These are phyloP conservation scores for Gossypium longicalyx DNA, from an alignment of 345 rosid species.

Conservation along the genomic window DNA sequence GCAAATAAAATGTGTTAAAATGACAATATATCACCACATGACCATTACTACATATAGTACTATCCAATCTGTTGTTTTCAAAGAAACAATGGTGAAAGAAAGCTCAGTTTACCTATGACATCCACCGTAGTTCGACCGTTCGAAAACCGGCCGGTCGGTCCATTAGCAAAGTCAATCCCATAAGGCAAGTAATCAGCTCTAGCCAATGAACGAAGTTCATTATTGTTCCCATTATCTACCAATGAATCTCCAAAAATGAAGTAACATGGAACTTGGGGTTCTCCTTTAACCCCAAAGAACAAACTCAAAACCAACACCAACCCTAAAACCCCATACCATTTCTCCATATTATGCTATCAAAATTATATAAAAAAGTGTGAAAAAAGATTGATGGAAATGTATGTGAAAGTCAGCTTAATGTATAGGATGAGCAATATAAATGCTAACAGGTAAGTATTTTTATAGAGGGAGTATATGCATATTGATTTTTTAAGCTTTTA, in stretches of 20 bases:
- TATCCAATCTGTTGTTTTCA: conserved; percentile 3
- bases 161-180: conserved; percentile 65
- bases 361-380: background rate
- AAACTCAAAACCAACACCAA: conserved; percentile 17
- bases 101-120: conserved; percentile 45
- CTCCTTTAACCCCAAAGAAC: conserved; percentile 27
- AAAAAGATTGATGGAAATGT: background rate
- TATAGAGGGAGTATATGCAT: conserved; percentile 4
- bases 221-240: conserved; percentile 93
- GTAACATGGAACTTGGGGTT: conserved; percentile 72
- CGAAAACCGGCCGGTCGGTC: conserved; percentile 79
- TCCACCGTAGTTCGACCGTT: conserved; percentile 82
- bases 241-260: conserved; percentile 88
- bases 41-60: background rate
- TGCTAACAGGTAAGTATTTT: conserved; percentile 22
- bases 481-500: background rate
- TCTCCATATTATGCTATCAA: conserved; percentile 24
- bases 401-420: background rate
- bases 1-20: background rate
- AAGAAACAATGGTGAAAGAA: background rate
- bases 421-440: conserved; percentile 16
- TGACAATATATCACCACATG: background rate
- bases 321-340: conserved; percentile 22
- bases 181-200: conserved; percentile 74
- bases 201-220: conserved; percentile 57